These are phyloP conservation scores for Apiotrichum akiyoshidainum DNA, from an alignment of 1,284 basidiomycete genomes.

Conservation along the genomic window DNA sequence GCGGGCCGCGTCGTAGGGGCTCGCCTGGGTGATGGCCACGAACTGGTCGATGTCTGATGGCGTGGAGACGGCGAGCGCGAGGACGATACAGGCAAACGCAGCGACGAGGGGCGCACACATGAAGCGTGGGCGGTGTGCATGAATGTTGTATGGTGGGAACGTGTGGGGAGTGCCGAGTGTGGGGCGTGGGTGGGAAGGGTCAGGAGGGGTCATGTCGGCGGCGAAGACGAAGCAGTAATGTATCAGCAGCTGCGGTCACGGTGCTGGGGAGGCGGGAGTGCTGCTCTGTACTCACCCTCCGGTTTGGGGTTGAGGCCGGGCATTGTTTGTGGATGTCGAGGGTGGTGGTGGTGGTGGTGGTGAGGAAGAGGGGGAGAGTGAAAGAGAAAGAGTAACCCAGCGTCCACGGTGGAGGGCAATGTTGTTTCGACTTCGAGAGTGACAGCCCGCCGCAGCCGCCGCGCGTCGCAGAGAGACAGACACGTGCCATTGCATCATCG, in stretches of 20 bases:
- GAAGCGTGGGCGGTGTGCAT: too few species aligned
- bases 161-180: neutral
- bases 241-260: conserved; percentile 18
- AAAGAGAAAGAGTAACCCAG: neutral
- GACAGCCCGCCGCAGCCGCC: neutral
- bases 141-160: neutral
- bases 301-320: conserved; percentile 36
- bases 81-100: too few species aligned
- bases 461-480: neutral
- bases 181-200: too few species aligned
- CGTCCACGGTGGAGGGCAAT: neutral
- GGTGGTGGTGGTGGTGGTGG: too few species aligned
- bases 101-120: too few species aligned
- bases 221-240: too few species aligned
- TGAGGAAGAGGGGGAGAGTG: neutral
- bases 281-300: conserved; percentile 27
- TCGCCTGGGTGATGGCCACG: conserved; percentile 46
- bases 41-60: conserved; percentile 46
- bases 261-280: too few species aligned
- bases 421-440: neutral
- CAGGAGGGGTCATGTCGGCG: too few species aligned
- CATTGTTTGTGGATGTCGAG: too few species aligned
- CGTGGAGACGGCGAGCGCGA: neutral
- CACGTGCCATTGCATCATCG: neutral
- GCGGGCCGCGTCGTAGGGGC: conserved; percentile 37